These are phyloP conservation scores for Rhododendron simsii DNA, from an alignment of 148 eudicot genomes.

Conservation along the genomic window DNA sequence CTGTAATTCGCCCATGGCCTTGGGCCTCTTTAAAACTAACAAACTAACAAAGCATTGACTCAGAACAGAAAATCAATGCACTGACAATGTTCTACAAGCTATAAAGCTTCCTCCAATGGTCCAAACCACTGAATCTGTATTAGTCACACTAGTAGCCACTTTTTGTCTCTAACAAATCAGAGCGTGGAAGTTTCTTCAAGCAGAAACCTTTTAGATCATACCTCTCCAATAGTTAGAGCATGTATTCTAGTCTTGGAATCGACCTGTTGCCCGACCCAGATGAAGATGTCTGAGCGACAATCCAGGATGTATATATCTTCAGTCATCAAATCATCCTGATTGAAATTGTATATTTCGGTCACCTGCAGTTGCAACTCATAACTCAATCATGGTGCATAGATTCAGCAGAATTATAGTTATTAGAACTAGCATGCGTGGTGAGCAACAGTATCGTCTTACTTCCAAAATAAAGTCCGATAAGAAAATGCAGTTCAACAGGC, in stretches of 20 bases:
- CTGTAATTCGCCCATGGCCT: neutral
- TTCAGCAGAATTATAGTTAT: neutral
- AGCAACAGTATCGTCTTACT: neutral
- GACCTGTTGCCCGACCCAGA: conserved; percentile 93
- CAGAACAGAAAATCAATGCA: neutral
- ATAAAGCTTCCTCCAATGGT: neutral
- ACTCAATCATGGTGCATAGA: conserved; percentile 13
- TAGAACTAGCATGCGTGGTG: neutral
- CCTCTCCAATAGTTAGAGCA: conserved; percentile 79
- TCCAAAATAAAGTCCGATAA: neutral
- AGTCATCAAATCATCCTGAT: conserved; percentile 94
- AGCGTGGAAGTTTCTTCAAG: conserved; percentile 6
- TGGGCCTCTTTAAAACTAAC: neutral
- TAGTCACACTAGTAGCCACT: neutral
- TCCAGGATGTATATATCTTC: conserved; percentile 90
- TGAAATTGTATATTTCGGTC: conserved; percentile 73
- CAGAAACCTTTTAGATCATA: conserved; percentile 21
- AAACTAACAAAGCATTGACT: neutral
- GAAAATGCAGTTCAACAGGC: neutral
- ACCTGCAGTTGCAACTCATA: conserved; percentile 46
- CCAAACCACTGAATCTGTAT: neutral
- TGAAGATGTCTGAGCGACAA: conserved; percentile 73
- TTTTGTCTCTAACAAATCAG: neutral
- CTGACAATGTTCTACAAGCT: neutral
- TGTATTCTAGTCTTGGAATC: conserved; percentile 63